Base-by-base conservation (phyloP, 768 basidiomycete genomes). In the Termitomyces sp. region DNA sequence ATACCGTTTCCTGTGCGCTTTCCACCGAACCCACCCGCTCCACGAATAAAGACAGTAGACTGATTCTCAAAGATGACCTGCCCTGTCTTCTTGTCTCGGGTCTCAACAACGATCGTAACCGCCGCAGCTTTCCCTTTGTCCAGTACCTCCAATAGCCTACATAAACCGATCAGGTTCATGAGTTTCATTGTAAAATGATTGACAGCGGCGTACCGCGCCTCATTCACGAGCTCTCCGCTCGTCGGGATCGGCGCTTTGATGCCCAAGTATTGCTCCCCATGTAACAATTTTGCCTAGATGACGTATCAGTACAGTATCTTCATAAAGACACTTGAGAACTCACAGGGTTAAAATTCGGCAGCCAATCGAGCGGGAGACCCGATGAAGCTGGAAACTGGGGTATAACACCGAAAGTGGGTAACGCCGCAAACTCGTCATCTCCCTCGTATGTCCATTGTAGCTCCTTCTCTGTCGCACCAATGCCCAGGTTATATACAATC, bases 121-220 rank as follows among this genome's bases (percentile, higher is more conserved):
- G 93, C 86, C 2, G 94, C 94, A 0, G 95, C 92, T 70, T 98
- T 98, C 62, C 92, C 94, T 73, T 94, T 94, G 71, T 94, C 90
- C 21, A 91, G 72, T 0, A 89, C 91, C 70, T 94, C 90, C 63
- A 91, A 70, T 8, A 91, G 61, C 60, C 90, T 91, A 54, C 37
- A 37, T 17, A 7, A 17, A 23, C 4, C 23, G 12, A 55, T 34
- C 6, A 19, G 17, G 21, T 34, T 39, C 14, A 41, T 30, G 23
- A 45, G 11, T n/a, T 50, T 25, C 25, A 16, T 41, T 32, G 21
- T 16, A 30, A 30, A 30, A 9, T 40, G 37, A 50, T 37, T 11
- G 27, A 54, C 23, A 10, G 28, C 27, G 27, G 74, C 75, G 42
- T 67, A 85, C 86, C 88, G 80, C 5, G 85, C 80, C 61, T 89